Evolutionary conservation across 768 basidiomycete species (phyloP), one percentile per base, ranked within the genome.

Genomic region (Agaricus subrufescens): DNA sequence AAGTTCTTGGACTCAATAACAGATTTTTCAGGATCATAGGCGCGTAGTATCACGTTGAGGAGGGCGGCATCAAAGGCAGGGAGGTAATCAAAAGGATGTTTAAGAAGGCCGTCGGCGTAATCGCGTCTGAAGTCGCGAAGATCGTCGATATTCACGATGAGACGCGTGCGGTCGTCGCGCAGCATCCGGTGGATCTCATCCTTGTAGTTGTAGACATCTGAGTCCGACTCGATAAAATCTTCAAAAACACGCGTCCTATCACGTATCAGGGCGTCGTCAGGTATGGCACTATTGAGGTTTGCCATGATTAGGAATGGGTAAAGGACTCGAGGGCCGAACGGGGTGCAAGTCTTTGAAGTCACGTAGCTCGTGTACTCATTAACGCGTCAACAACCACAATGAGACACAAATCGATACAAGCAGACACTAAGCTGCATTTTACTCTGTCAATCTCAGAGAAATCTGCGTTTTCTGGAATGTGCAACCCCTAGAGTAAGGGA

Each of bases 121-220:
- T 91, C 86, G 66, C 94, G 85, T 69, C 91, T 84, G 70, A 92
- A 91, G 71, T 93, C 92, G 73, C 96, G 87, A 64, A 98, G 74
- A 73, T 98, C 94, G 70, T 98, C 95, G 63, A 98, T 81, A 71
- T 97, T 98, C 69, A 99, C 84, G 63, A 95, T 85, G 65, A 98
- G 86, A 69, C 97, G 85, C 65, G 91, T 87, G 66, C 87, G 85
- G 64, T 90, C 87, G 19, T 79, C 77, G 55, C 89, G 85, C 47
- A 98, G 81, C 85, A 98, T 84, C 62, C 85, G 82, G 45, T 81
- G 77, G 61, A 96, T 87, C 56, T 89, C 87, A 63, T 94, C 87
- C 63, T 86, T 83, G 76, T 96, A 95, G 70, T 91, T 91, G 77
- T 84, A 85, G 19, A 84, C 64, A 27, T 79, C 68, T 3, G 82